These are phyloP conservation scores for Eimeria necatrix DNA, from an alignment of 169 alveolate species.

Conservation along the genomic window DNA sequence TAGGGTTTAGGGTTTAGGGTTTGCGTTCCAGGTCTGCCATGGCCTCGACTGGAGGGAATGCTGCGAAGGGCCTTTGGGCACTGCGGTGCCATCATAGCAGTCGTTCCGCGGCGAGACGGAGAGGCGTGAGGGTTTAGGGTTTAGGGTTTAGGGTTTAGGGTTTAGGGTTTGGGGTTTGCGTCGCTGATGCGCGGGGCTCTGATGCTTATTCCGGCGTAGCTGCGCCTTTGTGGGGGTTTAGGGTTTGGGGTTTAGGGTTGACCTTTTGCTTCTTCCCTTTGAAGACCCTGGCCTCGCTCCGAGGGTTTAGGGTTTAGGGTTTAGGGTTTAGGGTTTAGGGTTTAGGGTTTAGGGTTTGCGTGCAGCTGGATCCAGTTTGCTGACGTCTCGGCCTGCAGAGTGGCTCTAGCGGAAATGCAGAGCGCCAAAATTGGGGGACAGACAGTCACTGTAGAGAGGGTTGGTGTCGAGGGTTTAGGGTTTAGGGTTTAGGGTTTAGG, in stretches of 20 bases:
- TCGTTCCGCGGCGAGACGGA: slow-evolving; percentile 36
- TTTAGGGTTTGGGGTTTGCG: too few species aligned
- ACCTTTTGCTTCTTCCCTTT: too few species aligned
- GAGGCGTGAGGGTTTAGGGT: slow-evolving; percentile 64
- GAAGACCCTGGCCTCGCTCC: too few species aligned
- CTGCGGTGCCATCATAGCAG: slow-evolving; percentile 23
- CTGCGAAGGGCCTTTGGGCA: slow-evolving; percentile 22
- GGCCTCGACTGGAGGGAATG: slow-evolving; percentile 43
- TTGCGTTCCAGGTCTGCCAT: slow-evolving; percentile 28
- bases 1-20: slow-evolving; percentile 53
- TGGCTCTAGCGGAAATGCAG: slow-evolving; percentile 35
- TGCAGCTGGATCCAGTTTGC: slow-evolving; percentile 43
- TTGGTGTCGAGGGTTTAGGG: not conserved
- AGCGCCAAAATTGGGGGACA: slow-evolving; percentile 27
- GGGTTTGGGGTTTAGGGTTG: slow-evolving; percentile 33
- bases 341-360: not conserved
- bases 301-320: too few species aligned
- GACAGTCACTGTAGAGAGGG: not conserved
- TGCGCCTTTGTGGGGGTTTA: slow-evolving; percentile 32
- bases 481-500: not conserved
- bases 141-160: slow-evolving; percentile 43
- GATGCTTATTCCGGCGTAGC: not conserved
- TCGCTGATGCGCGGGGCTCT: too few species aligned
- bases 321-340: not conserved
- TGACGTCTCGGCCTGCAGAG: slow-evolving; percentile 22